Evolutionary conservation across 1,139 yeast genomes (phyloP), one percentile per base, ranked within the genome.

Genomic region (Starmera stellimalicola): DNA sequence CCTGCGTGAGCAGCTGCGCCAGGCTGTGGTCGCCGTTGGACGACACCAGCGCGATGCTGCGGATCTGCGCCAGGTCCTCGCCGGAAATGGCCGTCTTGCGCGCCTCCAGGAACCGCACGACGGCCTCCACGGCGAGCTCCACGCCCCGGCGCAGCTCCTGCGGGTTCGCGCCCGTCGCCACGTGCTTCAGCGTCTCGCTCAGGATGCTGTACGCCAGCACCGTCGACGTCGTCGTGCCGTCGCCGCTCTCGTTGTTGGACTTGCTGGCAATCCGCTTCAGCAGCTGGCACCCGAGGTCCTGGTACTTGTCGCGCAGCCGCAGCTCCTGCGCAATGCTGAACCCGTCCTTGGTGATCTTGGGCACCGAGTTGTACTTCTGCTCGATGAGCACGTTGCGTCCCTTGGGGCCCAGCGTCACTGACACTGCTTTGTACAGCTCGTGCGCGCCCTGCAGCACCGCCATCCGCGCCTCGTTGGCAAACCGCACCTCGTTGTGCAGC

Each of bases 311-410:
- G 12, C 15, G 24, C 16, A 39, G 37, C 1, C 27, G 30, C 3
- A 49, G 31, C 19, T 46, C 53, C 17, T 43, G 43, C 0, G 51
- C 50, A 18, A 49, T 43, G 16, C 48, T 34, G 15, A 39, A 47
- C 14, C 53, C 53, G 29, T 49, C 53, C 32, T 49, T 49, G 16
- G 53, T 49, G 38, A 49, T 43, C 22, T 44, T 42, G 17, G 53
- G 53, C 22, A 44, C 41, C n/a, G n/a, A n/a, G 27, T 37, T 39
- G 35, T 47, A 49, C 33, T 44, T 41, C 33, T 47, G 52, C 33
- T 49, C 49, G 39, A 47, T 36, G 3, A 49, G 30, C 2, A 37
- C 53, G 23, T 37, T 44, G 32, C 53, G 45, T 11, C 53, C 53
- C 15, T 41, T 40, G 27, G 53, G 53, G 1, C 53, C 53, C 17